These are phyloP conservation scores for Trypanosoma avium DNA, from an alignment of 208 protist genomes.

Conservation along the genomic window DNA sequence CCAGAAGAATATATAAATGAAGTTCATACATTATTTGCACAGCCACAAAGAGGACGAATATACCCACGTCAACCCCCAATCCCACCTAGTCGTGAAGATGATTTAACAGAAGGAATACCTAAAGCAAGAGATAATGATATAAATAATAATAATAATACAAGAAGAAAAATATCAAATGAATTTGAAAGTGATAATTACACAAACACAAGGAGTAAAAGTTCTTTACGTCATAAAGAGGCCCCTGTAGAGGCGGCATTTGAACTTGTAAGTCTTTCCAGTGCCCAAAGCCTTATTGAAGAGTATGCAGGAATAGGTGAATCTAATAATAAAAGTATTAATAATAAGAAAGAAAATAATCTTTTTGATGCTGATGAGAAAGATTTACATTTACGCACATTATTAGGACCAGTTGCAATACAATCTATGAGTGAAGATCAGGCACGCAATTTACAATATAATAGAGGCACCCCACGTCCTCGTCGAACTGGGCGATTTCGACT, in stretches of 20 bases:
- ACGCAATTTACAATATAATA: slow-evolving; percentile 23
- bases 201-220: background rate
- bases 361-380: slow-evolving; percentile 27
- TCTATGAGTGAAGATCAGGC: slow-evolving; percentile 18
- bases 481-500: slow-evolving; percentile 24
- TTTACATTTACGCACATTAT: slow-evolving; percentile 5
- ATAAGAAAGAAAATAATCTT: background rate
- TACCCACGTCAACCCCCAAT: slow-evolving; percentile 42
- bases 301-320: background rate
- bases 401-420: slow-evolving; percentile 8
- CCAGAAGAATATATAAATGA: slow-evolving; percentile 24
- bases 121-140: background rate
- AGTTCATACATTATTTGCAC: slow-evolving; percentile 23
- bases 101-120: slow-evolving; percentile 38
- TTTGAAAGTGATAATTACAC: no score
- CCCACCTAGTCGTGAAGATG: slow-evolving; percentile 38
- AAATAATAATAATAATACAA: background rate
- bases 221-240: background rate
- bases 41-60: no score
- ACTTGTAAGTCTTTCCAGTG: slow-evolving; percentile 13
- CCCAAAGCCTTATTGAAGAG: slow-evolving; percentile 20
- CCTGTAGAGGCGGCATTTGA: slow-evolving; percentile 21
- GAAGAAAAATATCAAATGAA: background rate
- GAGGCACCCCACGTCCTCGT: slow-evolving; percentile 13
- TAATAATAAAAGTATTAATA: no score